Evolutionary conservation across 306 rosid genomes (phyloP).

Genomic region (Geum urbanum): DNA sequence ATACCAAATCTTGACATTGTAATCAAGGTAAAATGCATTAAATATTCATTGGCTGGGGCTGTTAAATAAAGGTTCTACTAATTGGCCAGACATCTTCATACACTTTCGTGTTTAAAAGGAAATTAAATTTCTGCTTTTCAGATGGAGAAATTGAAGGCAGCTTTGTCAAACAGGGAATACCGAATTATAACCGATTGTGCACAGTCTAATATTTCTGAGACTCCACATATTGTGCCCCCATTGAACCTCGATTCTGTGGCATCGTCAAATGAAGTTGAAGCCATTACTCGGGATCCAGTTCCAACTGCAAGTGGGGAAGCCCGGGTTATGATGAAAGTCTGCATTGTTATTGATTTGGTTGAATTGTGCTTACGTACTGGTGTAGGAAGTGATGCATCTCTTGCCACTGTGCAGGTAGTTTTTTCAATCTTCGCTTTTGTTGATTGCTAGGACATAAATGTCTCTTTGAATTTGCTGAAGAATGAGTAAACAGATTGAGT

Average conservation of each 20-base stretch:
- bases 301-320: slow-evolving; percentile 38
- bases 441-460: background rate
- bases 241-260: slow-evolving; percentile 36
- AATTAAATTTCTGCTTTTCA: slow-evolving; percentile 40
- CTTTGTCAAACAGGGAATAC: slow-evolving; percentile 81
- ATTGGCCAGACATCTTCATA: background rate
- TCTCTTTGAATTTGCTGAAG: background rate
- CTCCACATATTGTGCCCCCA: slow-evolving; percentile 56
- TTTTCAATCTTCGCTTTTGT: background rate
- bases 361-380: slow-evolving; percentile 76
- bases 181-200: slow-evolving; percentile 91
- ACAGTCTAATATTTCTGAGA: slow-evolving; percentile 79
- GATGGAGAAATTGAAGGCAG: slow-evolving; percentile 87
- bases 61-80: background rate
- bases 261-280: slow-evolving; percentile 38
- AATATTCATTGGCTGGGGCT: slow-evolving; percentile 18
- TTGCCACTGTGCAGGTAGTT: slow-evolving; percentile 88
- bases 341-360: slow-evolving; percentile 59
- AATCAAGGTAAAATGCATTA: slow-evolving; percentile 50
- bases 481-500: background rate
- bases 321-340: slow-evolving; percentile 52
- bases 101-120: background rate
- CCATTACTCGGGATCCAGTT: slow-evolving; percentile 33
- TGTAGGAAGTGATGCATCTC: slow-evolving; percentile 63
- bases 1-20: slow-evolving; percentile 64